Evolutionary conservation across 371 early-diverging fungal species (phyloP).

Genomic region (Dinochytrium kinnereticum): DNA sequence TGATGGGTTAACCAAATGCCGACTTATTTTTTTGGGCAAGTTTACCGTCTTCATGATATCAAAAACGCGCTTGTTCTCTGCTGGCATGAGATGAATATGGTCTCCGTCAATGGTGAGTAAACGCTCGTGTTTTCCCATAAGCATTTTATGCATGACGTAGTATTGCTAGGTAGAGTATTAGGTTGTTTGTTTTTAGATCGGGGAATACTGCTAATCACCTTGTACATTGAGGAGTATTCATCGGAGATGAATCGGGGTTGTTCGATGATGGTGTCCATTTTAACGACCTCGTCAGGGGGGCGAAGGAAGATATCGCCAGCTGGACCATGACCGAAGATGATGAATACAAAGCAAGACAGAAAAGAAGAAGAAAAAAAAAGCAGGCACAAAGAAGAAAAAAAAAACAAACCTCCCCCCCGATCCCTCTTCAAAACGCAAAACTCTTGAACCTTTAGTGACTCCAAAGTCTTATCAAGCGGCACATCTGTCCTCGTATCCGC

Average conservation of each 20-base stretch:
- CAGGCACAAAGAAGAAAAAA: not conserved
- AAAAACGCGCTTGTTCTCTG: constrained; percentile 81
- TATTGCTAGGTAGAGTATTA: constrained; percentile 54
- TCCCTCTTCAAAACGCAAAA: constrained; percentile 75
- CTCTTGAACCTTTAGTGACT: constrained; percentile 70
- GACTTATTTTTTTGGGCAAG: no score
- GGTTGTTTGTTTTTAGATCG: not conserved
- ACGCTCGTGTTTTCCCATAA: constrained; percentile 82
- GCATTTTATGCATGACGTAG: constrained; percentile 73
- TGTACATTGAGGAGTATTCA: constrained; percentile 53
- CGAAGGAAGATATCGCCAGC: constrained; percentile 62
- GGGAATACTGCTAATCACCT: constrained; percentile 29
- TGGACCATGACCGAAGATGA: constrained; percentile 13
- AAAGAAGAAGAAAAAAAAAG: not conserved
- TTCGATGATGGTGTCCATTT: constrained; percentile 24
- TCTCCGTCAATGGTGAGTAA: constrained; percentile 93
- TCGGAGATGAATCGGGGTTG: constrained; percentile 40
- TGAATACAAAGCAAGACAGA: constrained; percentile 12
- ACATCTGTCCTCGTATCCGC: constrained; percentile 76
- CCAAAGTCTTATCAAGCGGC: constrained; percentile 76
- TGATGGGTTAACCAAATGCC: no score
- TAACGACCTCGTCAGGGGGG: constrained; percentile 51
- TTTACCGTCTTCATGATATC: constrained; percentile 76
- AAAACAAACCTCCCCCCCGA: constrained; percentile 63
- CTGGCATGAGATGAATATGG: constrained; percentile 87